Evolutionary conservation across 345 rosid genomes (phyloP), one percentile per base, ranked within the genome.

Genomic region (Citropsis articulata): DNA sequence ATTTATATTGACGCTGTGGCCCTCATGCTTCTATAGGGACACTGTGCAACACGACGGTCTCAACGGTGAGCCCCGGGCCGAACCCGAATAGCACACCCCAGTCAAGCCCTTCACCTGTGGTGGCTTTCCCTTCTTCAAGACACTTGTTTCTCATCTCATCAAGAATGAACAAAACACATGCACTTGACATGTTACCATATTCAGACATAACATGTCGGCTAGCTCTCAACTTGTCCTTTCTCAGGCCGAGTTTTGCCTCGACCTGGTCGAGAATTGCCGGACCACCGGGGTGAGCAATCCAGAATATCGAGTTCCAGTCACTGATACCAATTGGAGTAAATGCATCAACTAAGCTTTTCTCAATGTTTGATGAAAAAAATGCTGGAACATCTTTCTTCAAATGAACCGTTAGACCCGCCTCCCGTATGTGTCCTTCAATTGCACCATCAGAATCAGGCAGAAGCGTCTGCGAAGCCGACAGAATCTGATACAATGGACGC

Each of bases 41-140:
- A 48, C 94, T 89, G 66, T 81, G 97, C 64, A 92, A 62, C 71
- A 89, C 97, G 9, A 90, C 87, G 1, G 97, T 90, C 84, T 92
- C 94, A 12, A 90, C 91, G 9, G 91, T 88, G 48, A 92, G 90
- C 4, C 97, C 94, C 31, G 97, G 94, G 76, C 97, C 93, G 81
- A 92, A 89, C 2, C 97, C 93, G 55, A 92, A 88, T 27, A 88
- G 83, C 27, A 90, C 93, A 6, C 94, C 97, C 97, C 97, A 92
- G 12, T 92, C 94, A 50, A 89, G 79, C 48, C 94, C 97, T 78
- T 90, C 94, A 4, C 94, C 94, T 6, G 97, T 92, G 5, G 89
- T 86, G 71, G 78, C 53, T 27, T 84, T 86, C 67, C 91, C 90
- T 45, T 89, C 88, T n/a, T 90, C 71, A 4, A 76, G 55, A 1